A percentile compares a stretch with the other conserved stretches of the same genome.
phyloP scores from a whole-genome alignment of 208 protist species.

The Wallacemonas sp. region DNA sequence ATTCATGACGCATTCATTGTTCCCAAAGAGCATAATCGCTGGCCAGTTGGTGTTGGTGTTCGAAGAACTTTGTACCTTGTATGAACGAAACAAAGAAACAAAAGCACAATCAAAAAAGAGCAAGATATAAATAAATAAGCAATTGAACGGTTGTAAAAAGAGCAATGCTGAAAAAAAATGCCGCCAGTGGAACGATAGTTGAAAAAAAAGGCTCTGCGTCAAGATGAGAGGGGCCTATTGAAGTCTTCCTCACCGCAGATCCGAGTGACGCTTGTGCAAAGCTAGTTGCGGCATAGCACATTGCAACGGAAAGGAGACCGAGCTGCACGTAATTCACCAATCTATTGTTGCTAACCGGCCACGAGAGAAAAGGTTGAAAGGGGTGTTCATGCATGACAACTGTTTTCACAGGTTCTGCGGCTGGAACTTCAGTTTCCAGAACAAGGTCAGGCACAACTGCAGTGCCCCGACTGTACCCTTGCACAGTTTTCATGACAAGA shows the following conservation, averaged over 20 bases:
- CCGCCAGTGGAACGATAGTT: background rate
- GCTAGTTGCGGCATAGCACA: background rate
- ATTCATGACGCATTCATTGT: too few relatives aligned
- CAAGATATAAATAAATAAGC: conserved; percentile 3
- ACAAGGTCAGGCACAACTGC: background rate
- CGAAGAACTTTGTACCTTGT: background rate
- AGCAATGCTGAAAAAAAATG: conserved; percentile 1
- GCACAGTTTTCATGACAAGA: background rate
- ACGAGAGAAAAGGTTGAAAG: background rate
- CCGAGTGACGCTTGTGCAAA: background rate
- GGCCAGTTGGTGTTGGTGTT: too few relatives aligned
- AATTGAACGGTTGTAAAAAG: conserved; percentile 4
- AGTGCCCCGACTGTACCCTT: background rate
- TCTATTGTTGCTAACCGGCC: background rate
- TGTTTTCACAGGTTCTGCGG: background rate
- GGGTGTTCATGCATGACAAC: background rate
- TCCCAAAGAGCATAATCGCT: too few relatives aligned
- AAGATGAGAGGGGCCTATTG: too few relatives aligned
- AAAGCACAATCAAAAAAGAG: background rate
- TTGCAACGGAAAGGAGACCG: background rate
- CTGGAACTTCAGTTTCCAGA: background rate
- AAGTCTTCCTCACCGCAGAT: background rate
- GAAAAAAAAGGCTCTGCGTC: conserved; percentile 1
- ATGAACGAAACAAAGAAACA: background rate
- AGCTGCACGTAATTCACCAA: background rate